These are phyloP conservation scores for Datisca glomerata DNA, from an alignment of 306 rosid genomes.

Conservation along the genomic window DNA sequence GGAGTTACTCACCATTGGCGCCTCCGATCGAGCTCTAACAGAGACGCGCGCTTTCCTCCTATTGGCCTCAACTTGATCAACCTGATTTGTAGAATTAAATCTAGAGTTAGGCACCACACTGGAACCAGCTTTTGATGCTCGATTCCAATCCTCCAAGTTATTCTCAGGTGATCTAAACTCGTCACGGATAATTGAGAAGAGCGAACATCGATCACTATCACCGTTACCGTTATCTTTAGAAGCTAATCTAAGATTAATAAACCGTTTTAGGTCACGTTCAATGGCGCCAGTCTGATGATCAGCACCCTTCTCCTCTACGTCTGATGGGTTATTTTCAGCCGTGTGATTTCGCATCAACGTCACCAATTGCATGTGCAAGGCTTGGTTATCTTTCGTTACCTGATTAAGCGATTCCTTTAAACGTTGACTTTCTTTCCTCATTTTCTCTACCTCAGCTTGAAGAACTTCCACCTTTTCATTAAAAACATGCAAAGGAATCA, in stretches of 20 bases:
- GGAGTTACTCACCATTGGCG: conserved; percentile 46
- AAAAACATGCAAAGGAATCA: not conserved
- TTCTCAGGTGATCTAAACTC: not conserved
- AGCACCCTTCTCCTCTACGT: not conserved
- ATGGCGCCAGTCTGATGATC: not conserved
- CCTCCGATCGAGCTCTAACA: conserved; percentile 59
- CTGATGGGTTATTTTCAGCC: conserved; percentile 2
- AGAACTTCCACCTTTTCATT: conserved; percentile 39
- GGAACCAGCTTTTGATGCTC: conserved; percentile 16
- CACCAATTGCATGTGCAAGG: conserved; percentile 30
- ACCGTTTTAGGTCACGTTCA: conserved; percentile 37
- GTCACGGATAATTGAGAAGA: not conserved
- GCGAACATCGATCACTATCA: too few relatives aligned
- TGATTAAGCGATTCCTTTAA: conserved; percentile 33
- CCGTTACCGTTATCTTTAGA: conserved; percentile 9
- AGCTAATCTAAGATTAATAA: conserved; percentile 58
- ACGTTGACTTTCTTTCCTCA: conserved; percentile 39
- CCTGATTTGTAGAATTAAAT: conserved; percentile 27
- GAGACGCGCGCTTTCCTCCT: conserved; percentile 64
- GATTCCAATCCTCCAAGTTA: conserved; percentile 2
- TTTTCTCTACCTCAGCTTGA: conserved; percentile 37
- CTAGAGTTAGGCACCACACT: conserved; percentile 36
- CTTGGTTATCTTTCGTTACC: conserved; percentile 26
- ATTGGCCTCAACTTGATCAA: conserved; percentile 54
- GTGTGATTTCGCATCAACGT: conserved; percentile 26